Conservation (phyloP, 768 basidiomycete genomes). For the Tremella fuciformis region DNA sequence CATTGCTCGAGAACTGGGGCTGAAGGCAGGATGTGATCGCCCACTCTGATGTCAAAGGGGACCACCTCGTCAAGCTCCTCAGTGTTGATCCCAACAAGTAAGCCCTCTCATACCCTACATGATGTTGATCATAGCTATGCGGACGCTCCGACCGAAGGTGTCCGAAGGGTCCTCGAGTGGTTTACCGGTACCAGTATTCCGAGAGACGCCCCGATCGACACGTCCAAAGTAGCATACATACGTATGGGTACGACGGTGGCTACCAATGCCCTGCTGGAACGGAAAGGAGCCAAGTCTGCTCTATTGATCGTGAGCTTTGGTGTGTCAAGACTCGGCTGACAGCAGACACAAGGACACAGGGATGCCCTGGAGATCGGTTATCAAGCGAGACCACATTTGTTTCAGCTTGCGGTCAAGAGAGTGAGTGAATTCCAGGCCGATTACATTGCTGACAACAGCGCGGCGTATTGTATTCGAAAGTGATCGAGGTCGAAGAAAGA, state of each 20-base stretch:
- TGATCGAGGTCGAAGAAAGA: constrained; percentile 72
- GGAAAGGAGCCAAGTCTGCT: constrained; percentile 88
- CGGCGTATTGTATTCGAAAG: constrained; percentile 67
- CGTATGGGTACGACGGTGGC: constrained; percentile 37
- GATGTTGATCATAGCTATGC: constrained; percentile 57
- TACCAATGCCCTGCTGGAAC: constrained; percentile 90
- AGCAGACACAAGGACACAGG: constrained; percentile 55
- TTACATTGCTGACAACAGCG: constrained; percentile 9
- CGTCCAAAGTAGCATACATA: constrained; percentile 58
- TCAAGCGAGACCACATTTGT: constrained; percentile 89
- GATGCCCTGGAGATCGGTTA: constrained; percentile 91
- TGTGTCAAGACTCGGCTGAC: background rate
- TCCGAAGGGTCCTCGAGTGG: constrained; percentile 73
- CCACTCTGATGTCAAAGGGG: background rate
- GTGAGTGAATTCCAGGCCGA: background rate
- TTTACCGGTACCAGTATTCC: constrained; percentile 68
- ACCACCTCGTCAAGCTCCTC: constrained; percentile 7
- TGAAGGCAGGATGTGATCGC: constrained; percentile 17
- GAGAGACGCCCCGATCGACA: constrained; percentile 69
- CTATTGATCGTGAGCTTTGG: constrained; percentile 62
- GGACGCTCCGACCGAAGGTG: constrained; percentile 49
- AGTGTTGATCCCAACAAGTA: constrained; percentile 7
- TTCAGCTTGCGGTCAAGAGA: constrained; percentile 66
- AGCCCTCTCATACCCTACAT: background rate
- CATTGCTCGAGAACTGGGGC: constrained; percentile 49